Evolutionary conservation across 208 protist genomes (phyloP), one percentile per base, ranked within the genome.

Genomic region (Sergeia podlipaevii): DNA sequence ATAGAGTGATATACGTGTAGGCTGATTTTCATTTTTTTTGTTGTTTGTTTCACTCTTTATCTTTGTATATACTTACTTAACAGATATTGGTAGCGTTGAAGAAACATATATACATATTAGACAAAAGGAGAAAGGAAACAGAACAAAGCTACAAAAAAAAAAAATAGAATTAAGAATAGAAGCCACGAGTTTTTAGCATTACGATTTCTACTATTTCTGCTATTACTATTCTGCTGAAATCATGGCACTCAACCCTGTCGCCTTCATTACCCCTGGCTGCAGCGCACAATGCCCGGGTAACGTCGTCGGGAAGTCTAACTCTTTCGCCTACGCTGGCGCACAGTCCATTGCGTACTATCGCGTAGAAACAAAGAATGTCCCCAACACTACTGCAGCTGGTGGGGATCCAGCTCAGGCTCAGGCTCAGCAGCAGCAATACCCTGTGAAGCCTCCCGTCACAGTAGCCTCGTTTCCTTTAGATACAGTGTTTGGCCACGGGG

Each of bases 211-310:
- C n/a, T n/a, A n/a, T 38, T 38, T 11, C 34, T 38, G 34, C 34
- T 11, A n/a, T 38, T 38, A n/a, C n/a, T 38, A 38, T 1, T 37
- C 8, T 2, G 1, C 8, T 37, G 44, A 21, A 11, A 56, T 6
- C 2, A 93, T 93, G 86, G 79, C 81, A 11, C 65, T 94, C 29
- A 84, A 60, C 38, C 74, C 72, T 8, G 60, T 91, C 21, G 80
- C 83, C 17, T 68, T 76, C 43, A 56, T 91, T 38, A 58, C 83
- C 4, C 72, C 75, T 8, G 87, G 87, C 24, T 91, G 80, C 71
- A 87, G 70, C 42, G 67, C 68, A 37, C 71, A 70, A 45, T 85
- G 77, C 46, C 46, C 55, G 33, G 57, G 60, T 36, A 80, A 70
- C 42, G 73, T 94, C 39, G 60, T 78, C 32, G 64, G 67, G 28